Percentiles rank a stretch among this genome's conserved stretches.
These are phyloP conservation scores for Ambispora gerdemannii DNA, from an alignment of 192 early-diverging fungal species.

Conservation along the genomic window DNA sequence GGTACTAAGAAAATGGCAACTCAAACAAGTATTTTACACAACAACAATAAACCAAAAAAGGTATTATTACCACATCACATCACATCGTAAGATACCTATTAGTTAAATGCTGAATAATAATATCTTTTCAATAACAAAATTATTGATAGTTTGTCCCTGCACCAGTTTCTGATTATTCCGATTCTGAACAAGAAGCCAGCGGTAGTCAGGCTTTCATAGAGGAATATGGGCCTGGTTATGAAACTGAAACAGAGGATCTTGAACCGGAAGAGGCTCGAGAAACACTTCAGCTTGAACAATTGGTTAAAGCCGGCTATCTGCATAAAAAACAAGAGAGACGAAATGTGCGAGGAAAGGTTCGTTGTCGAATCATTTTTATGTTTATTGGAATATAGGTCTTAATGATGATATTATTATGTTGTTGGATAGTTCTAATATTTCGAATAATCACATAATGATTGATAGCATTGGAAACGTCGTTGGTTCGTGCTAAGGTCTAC, in stretches of 20 bases:
- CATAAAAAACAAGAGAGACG: constrained; percentile 57
- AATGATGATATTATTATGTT: too few relatives aligned
- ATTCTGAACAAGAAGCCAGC: constrained; percentile 24
- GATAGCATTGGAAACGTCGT: constrained; percentile 76
- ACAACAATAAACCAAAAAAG: neutral
- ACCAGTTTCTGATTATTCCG: constrained; percentile 24
- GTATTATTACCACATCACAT: neutral
- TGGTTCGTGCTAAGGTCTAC: constrained; percentile 84
- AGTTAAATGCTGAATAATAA: neutral
- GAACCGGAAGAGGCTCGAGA: constrained; percentile 48
- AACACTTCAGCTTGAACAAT: constrained; percentile 49
- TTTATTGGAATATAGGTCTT: neutral
- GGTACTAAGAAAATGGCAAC: neutral
- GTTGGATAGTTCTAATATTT: too few relatives aligned
- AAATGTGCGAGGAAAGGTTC: constrained; percentile 38
- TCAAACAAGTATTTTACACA: neutral
- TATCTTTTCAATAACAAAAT: neutral
- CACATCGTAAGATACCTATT: neutral
- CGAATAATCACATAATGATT: too few relatives aligned
- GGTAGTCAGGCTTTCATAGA: neutral
- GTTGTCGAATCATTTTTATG: neutral
- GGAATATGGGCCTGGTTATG: constrained; percentile 12
- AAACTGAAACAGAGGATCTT: constrained; percentile 46
- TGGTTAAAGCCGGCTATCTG: constrained; percentile 55
- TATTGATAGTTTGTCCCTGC: neutral